These are phyloP conservation scores for Candida pseudofarinosa DNA, from an alignment of 805 yeast species.

Conservation along the genomic window DNA sequence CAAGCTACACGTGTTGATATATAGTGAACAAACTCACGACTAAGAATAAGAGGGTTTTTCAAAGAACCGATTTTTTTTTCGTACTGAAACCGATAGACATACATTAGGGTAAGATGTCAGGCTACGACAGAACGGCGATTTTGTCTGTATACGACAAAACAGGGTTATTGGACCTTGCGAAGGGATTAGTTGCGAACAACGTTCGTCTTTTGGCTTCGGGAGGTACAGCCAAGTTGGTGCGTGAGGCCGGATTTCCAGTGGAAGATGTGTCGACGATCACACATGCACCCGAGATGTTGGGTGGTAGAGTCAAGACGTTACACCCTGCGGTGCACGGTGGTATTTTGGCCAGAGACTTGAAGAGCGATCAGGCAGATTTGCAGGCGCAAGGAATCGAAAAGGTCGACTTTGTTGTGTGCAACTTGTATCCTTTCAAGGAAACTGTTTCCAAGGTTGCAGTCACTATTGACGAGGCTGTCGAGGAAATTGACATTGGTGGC, in stretches of 20 bases:
- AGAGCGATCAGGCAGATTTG: conserved; percentile 85
- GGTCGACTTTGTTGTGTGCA: conserved; percentile 96
- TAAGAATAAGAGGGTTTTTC: neutral
- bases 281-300: conserved; percentile 98
- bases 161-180: conserved; percentile 91
- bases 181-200: conserved; percentile 83
- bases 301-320: conserved; percentile 96
- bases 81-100: no score
- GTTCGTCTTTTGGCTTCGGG: conserved; percentile 96
- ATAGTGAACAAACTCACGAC: neutral
- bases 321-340: conserved; percentile 99
- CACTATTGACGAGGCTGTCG: conserved; percentile 95
- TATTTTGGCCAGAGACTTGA: conserved; percentile 90
- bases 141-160: conserved; percentile 97
- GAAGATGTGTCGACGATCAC: conserved; percentile 94
- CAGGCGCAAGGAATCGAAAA: conserved; percentile 87
- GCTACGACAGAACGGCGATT: conserved; percentile 78
- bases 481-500: conserved; percentile 96
- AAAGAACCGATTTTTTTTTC: no score
- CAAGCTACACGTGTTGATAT: no score
- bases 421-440: conserved; percentile 96
- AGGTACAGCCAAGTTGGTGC: conserved; percentile 90
- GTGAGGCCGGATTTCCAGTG: conserved; percentile 97
- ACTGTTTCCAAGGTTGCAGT: conserved; percentile 94
- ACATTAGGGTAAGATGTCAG: conserved; percentile 25